Evolutionary conservation across 2,329 filamentous ascomycete genomes (phyloP), one percentile per base, ranked within the genome.

Genomic region (Pezicula neosporulosa): DNA sequence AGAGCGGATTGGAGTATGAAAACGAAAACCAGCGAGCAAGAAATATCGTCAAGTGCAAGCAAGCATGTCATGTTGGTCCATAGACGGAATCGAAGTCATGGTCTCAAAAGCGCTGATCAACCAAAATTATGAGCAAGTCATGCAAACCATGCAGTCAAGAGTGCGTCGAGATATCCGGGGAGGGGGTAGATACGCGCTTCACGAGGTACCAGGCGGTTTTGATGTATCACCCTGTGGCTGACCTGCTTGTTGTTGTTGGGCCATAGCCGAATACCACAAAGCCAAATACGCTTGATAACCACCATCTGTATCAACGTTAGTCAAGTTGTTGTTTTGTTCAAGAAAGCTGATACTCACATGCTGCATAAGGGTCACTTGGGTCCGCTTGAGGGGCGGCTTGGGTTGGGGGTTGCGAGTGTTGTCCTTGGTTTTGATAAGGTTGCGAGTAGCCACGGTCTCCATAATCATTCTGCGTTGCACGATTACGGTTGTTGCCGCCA

Each of bases 231-330:
- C 64, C 54, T 65, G 57, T 45, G 64, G 55, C 48, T 67, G 66
- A 33, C 63, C 60, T 33, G 57, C 64, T 44, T 60, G 56, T 59
- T 78, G 73, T 63, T 80, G 77, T 62, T 78, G 73, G 47, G 77
- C 77, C 64, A 81, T 67, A 44, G 87, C 87, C 64, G 89, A 85
- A 72, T 90, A 92, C 89, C 89, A 94, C 61, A 92, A 77, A 38
- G 86, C 82, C 53, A 90, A 71, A 66, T 93, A 94, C 60, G 86
- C 86, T 61, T 91, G 81, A 69, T 93, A 93, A 54, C 89, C 89
- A 59, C 89, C 89, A 70, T 92, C 82, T 85, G 53, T 36, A 4
- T 38, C 44, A 44, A 36, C 30, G 49, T 66, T 44, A 60, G 56
- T 36, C 37, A 37, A 18, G n/a, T 48, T 66, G 4, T 42, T 56